Conservation (phyloP, 2,329 filamentous ascomycete genomes). For the Botrytis tulipae region DNA sequence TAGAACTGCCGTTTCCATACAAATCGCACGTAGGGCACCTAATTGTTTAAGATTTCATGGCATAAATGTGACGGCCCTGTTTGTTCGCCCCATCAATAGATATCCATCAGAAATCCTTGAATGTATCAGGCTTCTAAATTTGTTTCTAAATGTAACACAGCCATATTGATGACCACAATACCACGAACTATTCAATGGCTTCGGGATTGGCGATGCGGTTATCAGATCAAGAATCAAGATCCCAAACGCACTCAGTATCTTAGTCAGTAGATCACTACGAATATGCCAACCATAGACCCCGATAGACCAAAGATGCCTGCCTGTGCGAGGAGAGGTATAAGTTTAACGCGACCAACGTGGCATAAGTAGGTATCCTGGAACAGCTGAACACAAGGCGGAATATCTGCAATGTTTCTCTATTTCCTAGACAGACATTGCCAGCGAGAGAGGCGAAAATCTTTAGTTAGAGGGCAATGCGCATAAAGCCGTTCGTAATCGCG, state of each 20-base stretch:
- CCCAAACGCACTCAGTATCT: background rate
- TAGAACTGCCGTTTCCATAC: conserved; percentile 1
- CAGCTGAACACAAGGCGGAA: conserved; percentile 11
- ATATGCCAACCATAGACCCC: background rate
- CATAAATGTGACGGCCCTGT: background rate
- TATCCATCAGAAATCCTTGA: background rate
- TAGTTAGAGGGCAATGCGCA: conserved; percentile 12
- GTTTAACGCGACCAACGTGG: conserved; percentile 16
- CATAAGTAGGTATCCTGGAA: conserved; percentile 15
- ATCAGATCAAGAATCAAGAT: conserved; percentile 13
- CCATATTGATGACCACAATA: background rate
- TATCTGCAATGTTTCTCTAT: conserved; percentile 11
- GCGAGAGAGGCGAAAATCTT: background rate
- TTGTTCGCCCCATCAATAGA: background rate
- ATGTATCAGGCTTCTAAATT: conserved; percentile 13
- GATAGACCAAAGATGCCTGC: background rate
- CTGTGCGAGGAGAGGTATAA: background rate
- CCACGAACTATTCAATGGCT: background rate
- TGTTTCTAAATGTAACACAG: conserved; percentile 5
- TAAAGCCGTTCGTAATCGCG: conserved; percentile 12
- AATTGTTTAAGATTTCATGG: conserved; percentile 12
- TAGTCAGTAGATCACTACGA: background rate
- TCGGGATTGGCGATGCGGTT: conserved; percentile 6
- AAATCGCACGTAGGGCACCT: background rate
- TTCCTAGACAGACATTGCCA: conserved; percentile 5